phyloP scores from a whole-genome alignment of 2,329 filamentous ascomycete species.

The Trichoderma oligosporum region DNA sequence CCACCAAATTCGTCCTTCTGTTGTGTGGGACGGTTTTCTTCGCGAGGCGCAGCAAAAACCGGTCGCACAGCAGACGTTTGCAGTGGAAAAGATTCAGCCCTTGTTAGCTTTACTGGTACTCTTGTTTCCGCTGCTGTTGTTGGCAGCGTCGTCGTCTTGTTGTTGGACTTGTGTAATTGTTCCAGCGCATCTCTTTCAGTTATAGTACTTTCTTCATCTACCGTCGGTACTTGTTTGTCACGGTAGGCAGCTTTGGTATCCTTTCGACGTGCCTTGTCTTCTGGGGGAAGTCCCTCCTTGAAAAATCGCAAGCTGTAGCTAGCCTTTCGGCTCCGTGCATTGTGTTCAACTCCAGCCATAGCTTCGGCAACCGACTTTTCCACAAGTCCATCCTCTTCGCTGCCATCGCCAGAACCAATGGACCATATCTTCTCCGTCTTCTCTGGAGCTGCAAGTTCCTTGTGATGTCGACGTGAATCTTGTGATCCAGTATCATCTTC shows the following conservation, averaged over 20 bases:
- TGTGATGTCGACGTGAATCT: conserved; percentile 11
- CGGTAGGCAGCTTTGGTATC: conserved; percentile 40
- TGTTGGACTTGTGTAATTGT: neutral
- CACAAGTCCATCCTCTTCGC: conserved; percentile 53
- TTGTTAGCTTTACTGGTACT: neutral
- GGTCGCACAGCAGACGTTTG: neutral
- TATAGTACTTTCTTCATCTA: conserved; percentile 30
- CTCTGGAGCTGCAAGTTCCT: conserved; percentile 38
- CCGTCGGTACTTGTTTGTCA: conserved; percentile 41
- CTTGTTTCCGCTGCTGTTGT: neutral
- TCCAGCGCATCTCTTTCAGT: conserved; percentile 2
- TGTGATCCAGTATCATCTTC: conserved; percentile 20
- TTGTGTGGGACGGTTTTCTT: conserved; percentile 2
- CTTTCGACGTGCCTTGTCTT: conserved; percentile 54
- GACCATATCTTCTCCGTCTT: conserved; percentile 64
- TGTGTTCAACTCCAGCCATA: conserved; percentile 58
- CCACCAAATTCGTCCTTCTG: conserved; percentile 7
- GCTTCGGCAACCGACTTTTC: conserved; percentile 63
- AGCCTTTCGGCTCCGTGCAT: conserved; percentile 62
- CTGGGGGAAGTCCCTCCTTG: conserved; percentile 59
- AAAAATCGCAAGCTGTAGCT: conserved; percentile 66
- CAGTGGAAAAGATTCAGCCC: conserved; percentile 6
- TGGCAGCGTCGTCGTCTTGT: too few relatives aligned
- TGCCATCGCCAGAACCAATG: conserved; percentile 51
- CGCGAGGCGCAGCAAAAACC: neutral